These are phyloP conservation scores for Acrasis kona DNA, from an alignment of 78 protist species.

Conservation along the genomic window DNA sequence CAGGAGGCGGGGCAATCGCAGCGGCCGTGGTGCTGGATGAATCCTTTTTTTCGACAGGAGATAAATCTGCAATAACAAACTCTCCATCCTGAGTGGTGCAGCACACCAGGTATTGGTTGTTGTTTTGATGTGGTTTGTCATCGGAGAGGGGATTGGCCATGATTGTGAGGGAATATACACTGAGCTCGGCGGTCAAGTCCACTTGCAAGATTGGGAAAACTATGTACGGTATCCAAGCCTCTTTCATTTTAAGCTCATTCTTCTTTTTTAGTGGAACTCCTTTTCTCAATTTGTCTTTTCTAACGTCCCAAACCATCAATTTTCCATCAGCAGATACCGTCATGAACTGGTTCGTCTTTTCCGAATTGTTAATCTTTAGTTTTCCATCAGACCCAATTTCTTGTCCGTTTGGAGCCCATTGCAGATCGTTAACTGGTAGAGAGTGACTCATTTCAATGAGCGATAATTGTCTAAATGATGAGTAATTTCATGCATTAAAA, in stretches of 20 bases:
- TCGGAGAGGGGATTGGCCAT: background rate
- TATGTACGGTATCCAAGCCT: conserved; percentile 5
- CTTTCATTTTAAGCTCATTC: background rate
- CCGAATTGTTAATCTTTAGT: no score
- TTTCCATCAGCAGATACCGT: conserved; percentile 8
- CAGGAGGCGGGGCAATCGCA: no score
- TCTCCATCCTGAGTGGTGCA: conserved; percentile 16
- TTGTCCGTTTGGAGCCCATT: no score
- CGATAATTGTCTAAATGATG: no score
- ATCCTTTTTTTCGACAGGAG: background rate
- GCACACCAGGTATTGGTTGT: background rate
- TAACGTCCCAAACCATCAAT: conserved; percentile 21
- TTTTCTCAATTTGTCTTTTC: background rate
- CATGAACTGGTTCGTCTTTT: background rate
- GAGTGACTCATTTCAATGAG: no score
- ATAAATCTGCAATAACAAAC: background rate
- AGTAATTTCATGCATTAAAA: no score
- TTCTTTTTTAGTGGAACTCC: background rate
- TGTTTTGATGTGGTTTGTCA: no score
- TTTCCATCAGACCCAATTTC: no score
- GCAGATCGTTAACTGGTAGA: no score
- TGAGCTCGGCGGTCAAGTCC: conserved; percentile 10
- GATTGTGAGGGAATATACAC: background rate
- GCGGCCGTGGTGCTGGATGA: background rate
- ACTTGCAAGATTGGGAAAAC: background rate